Percentiles rank a stretch among this genome's conserved stretches.
Evolutionary conservation across 2,329 filamentous ascomycete genomes (phyloP).

Genomic region (Alternaria rosae): DNA sequence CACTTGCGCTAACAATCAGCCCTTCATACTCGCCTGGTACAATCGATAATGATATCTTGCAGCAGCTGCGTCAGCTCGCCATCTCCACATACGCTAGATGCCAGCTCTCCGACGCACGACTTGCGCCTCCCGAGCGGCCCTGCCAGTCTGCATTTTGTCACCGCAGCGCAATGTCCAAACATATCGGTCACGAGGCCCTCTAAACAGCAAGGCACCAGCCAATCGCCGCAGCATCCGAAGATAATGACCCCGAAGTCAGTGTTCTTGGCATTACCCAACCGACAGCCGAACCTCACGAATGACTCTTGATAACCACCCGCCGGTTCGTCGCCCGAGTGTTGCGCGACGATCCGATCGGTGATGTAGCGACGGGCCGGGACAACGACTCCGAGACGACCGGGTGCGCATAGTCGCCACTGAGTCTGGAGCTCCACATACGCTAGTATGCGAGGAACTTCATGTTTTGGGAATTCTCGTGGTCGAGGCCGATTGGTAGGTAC

Average conservation of each 20-base stretch:
- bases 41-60: slow-evolving; percentile 20
- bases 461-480: neutral
- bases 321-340: slow-evolving; percentile 9
- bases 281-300: neutral
- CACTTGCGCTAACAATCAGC: slow-evolving; percentile 37
- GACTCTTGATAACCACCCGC: slow-evolving; percentile 6
- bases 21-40: slow-evolving; percentile 23
- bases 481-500: neutral
- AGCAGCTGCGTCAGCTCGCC: slow-evolving; percentile 27
- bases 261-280: slow-evolving; percentile 7
- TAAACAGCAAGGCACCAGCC: slow-evolving; percentile 2
- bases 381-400: neutral
- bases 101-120: slow-evolving; percentile 27
- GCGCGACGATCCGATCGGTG: slow-evolving; percentile 23
- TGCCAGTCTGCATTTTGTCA: slow-evolving; percentile 3
- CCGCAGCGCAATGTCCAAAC: slow-evolving; percentile 16
- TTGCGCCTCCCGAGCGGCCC: neutral
- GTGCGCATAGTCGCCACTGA: slow-evolving; percentile 1
- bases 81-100: slow-evolving; percentile 42
- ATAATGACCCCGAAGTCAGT: slow-evolving; percentile 1
- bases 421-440: neutral
- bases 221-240: slow-evolving; percentile 21
- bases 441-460: neutral
- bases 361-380: neutral
- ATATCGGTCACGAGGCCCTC: slow-evolving; percentile 20